These are phyloP conservation scores for Tardiomyces digboiensis DNA, from an alignment of 1,139 yeast species.

Conservation along the genomic window DNA sequence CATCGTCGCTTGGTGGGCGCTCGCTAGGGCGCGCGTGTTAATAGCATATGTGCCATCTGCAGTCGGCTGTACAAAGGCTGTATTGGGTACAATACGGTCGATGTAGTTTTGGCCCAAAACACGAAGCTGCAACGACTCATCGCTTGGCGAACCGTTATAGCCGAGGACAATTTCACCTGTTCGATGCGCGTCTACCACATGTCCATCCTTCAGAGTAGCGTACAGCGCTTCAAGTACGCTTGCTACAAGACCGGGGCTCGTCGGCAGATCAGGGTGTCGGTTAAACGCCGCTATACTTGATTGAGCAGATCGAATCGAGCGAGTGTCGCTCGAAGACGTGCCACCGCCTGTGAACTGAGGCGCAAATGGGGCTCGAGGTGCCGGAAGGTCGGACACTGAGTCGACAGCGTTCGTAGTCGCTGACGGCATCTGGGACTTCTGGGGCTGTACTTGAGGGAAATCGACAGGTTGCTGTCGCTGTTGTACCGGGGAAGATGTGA, in stretches of 20 bases:
- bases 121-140: not conserved
- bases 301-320: constrained; percentile 3
- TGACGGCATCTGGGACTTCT: not conserved
- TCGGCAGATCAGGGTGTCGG: constrained; percentile 45
- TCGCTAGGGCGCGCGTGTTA: constrained; percentile 7
- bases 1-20: constrained; percentile 12
- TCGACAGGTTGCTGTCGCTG: not conserved
- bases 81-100: constrained; percentile 6
- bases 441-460: not conserved
- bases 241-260: constrained; percentile 55
- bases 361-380: not conserved
- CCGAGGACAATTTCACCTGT: constrained; percentile 74
- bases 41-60: constrained; percentile 12
- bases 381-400: not conserved
- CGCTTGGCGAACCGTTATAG: not conserved
- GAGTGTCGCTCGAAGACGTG: not conserved
- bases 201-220: constrained; percentile 63
- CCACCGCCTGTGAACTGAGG: not conserved
- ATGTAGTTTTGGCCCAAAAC: constrained; percentile 2
- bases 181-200: constrained; percentile 44
- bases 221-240: constrained; percentile 77
- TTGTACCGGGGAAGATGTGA: not conserved
- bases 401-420: not conserved
- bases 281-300: constrained; percentile 13
- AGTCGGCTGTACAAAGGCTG: constrained; percentile 9